Conservation (phyloP, 345 rosid genomes). For the Passiflora organensis region DNA sequence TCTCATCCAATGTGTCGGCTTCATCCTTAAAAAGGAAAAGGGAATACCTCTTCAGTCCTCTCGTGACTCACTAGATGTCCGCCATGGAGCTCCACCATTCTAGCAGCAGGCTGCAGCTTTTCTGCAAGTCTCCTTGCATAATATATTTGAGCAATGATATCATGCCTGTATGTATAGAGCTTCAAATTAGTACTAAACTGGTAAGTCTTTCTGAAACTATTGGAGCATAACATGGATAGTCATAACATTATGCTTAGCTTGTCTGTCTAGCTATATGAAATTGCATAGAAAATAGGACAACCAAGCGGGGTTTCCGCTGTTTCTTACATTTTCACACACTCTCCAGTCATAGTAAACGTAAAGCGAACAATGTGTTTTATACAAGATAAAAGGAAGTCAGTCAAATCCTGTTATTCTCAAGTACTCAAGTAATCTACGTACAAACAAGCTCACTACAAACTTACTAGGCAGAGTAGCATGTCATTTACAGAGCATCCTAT, state of each 20-base stretch:
- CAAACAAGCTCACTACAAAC: no score
- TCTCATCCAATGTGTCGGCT: background rate
- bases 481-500: constrained; percentile 1
- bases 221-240: no score
- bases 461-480: background rate
- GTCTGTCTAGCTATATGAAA: no score
- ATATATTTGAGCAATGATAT: constrained; percentile 84
- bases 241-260: no score
- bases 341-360: no score
- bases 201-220: constrained; percentile 3
- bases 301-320: no score
- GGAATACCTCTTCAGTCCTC: constrained; percentile 76
- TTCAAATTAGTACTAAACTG: constrained; percentile 19
- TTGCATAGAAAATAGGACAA: no score
- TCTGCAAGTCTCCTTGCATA: constrained; percentile 80
- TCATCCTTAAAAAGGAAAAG: background rate
- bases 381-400: no score
- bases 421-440: background rate
- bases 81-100: constrained; percentile 92
- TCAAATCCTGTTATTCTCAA: no score
- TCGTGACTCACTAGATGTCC: constrained; percentile 97
- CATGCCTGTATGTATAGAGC: constrained; percentile 49
- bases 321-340: no score
- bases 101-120: constrained; percentile 74
- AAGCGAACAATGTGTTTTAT: no score